These are phyloP conservation scores for Termitomyces sp. DNA, from an alignment of 1,284 basidiomycete genomes.

Conservation along the genomic window DNA sequence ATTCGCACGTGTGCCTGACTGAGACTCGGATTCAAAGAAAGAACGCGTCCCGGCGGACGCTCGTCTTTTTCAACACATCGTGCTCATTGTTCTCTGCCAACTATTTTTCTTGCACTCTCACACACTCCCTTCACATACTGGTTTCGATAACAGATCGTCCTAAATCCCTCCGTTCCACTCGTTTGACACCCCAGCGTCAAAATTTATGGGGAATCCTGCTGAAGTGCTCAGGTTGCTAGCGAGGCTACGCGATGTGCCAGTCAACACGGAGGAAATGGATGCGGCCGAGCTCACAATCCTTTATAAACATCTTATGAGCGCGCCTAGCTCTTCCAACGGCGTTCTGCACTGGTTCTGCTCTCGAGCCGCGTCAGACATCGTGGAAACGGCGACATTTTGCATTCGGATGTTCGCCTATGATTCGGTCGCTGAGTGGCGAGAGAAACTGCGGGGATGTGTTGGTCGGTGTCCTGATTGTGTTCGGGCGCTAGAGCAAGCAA, in stretches of 20 bases:
- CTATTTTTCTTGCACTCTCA: not conserved
- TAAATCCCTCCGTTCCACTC: not conserved
- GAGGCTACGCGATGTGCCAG: constrained; percentile 51
- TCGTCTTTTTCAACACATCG: too few relatives aligned
- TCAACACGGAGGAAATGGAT: constrained; percentile 40
- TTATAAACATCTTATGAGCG: constrained; percentile 52
- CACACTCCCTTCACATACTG: not conserved
- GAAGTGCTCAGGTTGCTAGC: constrained; percentile 43
- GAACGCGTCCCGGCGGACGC: not conserved
- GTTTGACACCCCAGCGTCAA: not conserved
- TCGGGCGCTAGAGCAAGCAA: constrained; percentile 57
- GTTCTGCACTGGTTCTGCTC: constrained; percentile 70
- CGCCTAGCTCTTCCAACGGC: constrained; percentile 34
- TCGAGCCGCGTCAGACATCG: constrained; percentile 45
- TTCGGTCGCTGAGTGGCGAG: constrained; percentile 62
- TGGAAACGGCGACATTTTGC: constrained; percentile 71
- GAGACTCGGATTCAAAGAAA: too few relatives aligned
- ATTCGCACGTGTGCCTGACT: constrained; percentile 3
- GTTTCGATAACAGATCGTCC: not conserved
- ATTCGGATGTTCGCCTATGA: constrained; percentile 77
- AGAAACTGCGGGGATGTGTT: constrained; percentile 51
- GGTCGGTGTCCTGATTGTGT: constrained; percentile 64
- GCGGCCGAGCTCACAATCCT: constrained; percentile 51
- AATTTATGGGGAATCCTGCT: constrained; percentile 14
- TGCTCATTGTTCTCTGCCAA: not conserved